Percentiles rank a stretch among this genome's conserved stretches.
Conservation (phyloP, 2,329 filamentous ascomycete genomes). For the Colletotrichum agaves region DNA sequence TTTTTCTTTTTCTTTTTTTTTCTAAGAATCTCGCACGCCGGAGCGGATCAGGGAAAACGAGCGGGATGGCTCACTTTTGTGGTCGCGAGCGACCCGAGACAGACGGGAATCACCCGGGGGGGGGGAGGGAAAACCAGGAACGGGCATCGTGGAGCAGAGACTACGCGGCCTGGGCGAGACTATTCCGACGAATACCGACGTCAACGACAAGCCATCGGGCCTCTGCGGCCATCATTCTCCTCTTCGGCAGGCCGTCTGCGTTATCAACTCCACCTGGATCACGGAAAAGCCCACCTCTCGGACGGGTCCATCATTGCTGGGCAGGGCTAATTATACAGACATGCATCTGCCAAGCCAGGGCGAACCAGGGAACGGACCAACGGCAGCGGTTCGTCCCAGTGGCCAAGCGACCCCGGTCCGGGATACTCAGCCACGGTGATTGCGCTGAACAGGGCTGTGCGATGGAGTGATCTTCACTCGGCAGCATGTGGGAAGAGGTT, state of each 20-base stretch:
- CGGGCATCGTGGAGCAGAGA: background rate
- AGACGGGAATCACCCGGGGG: background rate
- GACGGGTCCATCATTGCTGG: slow-evolving; percentile 15
- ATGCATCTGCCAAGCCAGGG: slow-evolving; percentile 29
- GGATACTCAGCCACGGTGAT: slow-evolving; percentile 36
- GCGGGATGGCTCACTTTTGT: slow-evolving; percentile 23
- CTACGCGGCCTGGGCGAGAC: slow-evolving; percentile 17
- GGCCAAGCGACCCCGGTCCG: slow-evolving; percentile 23
- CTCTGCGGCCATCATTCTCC: background rate
- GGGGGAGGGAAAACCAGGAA: too few species aligned
- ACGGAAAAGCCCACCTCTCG: slow-evolving; percentile 1
- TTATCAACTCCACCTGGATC: slow-evolving; percentile 23
- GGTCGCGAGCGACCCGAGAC: background rate
- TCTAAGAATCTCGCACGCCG: slow-evolving; percentile 5
- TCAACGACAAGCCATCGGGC: background rate
- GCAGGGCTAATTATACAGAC: slow-evolving; percentile 33
- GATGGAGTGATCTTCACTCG: slow-evolving; percentile 20
- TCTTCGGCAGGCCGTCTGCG: slow-evolving; percentile 20
- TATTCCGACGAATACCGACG: slow-evolving; percentile 2
- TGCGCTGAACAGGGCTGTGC: slow-evolving; percentile 34
- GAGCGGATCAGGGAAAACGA: background rate
- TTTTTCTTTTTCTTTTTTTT: too few species aligned
- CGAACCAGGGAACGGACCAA: slow-evolving; percentile 29
- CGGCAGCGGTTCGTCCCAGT: slow-evolving; percentile 25
- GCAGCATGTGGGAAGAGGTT: slow-evolving; percentile 12